Percentiles rank a stretch among this genome's conserved stretches.
phyloP scores from a whole-genome alignment of 495 filamentous ascomycete genomes.

The Hypoxylon perforatum region DNA sequence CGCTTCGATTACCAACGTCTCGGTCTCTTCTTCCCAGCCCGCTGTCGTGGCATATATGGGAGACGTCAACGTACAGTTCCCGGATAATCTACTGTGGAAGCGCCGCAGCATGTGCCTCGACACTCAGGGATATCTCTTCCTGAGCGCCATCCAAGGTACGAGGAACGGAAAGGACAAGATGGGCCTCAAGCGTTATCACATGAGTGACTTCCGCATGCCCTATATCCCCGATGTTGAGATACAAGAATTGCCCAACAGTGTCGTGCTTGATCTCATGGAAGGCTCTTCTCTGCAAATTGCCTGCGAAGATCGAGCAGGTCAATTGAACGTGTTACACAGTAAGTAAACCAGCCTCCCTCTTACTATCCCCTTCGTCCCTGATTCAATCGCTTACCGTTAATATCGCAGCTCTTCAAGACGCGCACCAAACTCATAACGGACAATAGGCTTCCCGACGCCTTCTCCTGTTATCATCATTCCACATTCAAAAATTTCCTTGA shows the following conservation, averaged over 20 bases:
- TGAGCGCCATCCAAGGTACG: conserved; percentile 65
- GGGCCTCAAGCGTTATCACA: conserved; percentile 76
- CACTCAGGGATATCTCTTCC: conserved; percentile 77
- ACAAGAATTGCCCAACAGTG: conserved; percentile 88
- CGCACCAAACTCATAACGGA: conserved; percentile 57
- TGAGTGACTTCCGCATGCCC: conserved; percentile 81
- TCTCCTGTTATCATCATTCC: conserved; percentile 3
- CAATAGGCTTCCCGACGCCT: conserved; percentile 41
- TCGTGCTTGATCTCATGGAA: conserved; percentile 83
- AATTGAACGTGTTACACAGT: conserved; percentile 74
- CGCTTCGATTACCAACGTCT: conserved; percentile 47
- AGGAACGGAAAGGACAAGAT: conserved; percentile 48
- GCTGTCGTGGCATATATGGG: conserved; percentile 73
- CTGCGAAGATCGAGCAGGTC: conserved; percentile 81
- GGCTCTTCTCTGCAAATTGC: conserved; percentile 88
- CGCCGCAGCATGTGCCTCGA: conserved; percentile 84
- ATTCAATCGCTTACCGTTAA: conserved; percentile 25
- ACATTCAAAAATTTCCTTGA: conserved; percentile 33
- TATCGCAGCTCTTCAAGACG: conserved; percentile 59
- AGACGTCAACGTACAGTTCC: conserved; percentile 93
- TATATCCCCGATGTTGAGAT: conserved; percentile 86
- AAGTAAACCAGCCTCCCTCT: conserved; percentile 47
- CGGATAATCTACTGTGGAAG: conserved; percentile 93
- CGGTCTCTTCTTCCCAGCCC: conserved; percentile 46
- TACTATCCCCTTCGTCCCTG: not conserved